A percentile compares a stretch with the other conserved stretches of the same genome.
Evolutionary conservation across 805 yeast species (phyloP).

Genomic region (Zygosaccharomyces bailii): DNA sequence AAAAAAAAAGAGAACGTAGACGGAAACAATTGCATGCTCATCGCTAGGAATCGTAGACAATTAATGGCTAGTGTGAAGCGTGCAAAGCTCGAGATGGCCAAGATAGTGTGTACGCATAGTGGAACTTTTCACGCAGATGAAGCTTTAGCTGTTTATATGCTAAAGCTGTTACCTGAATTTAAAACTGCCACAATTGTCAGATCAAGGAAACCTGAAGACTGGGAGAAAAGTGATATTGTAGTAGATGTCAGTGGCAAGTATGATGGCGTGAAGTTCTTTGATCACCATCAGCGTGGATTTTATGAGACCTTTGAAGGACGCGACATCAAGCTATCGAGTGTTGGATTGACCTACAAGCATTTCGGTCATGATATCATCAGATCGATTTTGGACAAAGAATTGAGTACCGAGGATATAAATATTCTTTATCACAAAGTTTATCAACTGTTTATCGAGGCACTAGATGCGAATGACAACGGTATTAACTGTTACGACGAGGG

Average conservation of each 20-base stretch:
- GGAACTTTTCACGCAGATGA: slow-evolving; percentile 98
- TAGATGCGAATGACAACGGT: slow-evolving; percentile 97
- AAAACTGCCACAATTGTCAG: slow-evolving; percentile 67
- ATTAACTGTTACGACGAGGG: slow-evolving; percentile 60
- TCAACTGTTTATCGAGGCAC: slow-evolving; percentile 79
- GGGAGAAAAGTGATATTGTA: slow-evolving; percentile 87
- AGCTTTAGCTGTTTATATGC: slow-evolving; percentile 85
- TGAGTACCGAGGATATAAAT: slow-evolving; percentile 45
- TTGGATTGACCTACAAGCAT: slow-evolving; percentile 89
- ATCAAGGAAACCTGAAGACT: slow-evolving; percentile 75
- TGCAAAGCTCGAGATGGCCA: slow-evolving; percentile 27
- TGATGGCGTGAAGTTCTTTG: slow-evolving; percentile 71
- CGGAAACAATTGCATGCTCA: not conserved
- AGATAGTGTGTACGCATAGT: slow-evolving; percentile 80
- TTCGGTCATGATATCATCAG: slow-evolving; percentile 68
- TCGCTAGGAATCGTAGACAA: not conserved
- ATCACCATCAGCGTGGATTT: slow-evolving; percentile 96
- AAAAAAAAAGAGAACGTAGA: not conserved
- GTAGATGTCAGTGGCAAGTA: slow-evolving; percentile 94
- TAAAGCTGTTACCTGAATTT: slow-evolving; percentile 67
- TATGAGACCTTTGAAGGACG: slow-evolving; percentile 62
- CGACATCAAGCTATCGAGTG: slow-evolving; percentile 82
- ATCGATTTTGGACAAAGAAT: slow-evolving; percentile 40
- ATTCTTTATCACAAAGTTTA: slow-evolving; percentile 74
- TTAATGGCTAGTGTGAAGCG: slow-evolving; percentile 17